Conservation (phyloP, 495 filamentous ascomycete species). For the Pseudotulostoma volvatum region DNA sequence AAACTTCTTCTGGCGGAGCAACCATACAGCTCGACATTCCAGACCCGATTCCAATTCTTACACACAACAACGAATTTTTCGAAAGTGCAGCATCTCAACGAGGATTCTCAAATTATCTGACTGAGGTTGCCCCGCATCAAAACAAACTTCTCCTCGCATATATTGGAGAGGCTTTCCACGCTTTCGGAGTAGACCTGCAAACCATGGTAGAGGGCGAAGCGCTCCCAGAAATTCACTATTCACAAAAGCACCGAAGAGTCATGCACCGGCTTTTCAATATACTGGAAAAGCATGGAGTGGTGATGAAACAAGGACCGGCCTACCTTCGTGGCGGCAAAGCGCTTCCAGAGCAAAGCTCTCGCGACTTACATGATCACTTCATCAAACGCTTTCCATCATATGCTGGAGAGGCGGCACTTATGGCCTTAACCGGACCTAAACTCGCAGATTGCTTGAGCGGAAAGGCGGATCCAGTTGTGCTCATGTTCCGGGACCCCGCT, state of each 20-base stretch:
- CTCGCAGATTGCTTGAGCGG: slow-evolving; percentile 28
- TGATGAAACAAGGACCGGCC: slow-evolving; percentile 19
- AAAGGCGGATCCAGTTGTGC: slow-evolving; percentile 26
- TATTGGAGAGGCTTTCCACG: slow-evolving; percentile 19
- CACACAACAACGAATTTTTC: too few species aligned
- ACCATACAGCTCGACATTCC: too few species aligned
- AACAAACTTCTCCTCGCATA: slow-evolving; percentile 19
- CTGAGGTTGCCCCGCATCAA: slow-evolving; percentile 14
- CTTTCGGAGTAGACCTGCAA: slow-evolving; percentile 15
- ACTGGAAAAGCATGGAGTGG: slow-evolving; percentile 15
- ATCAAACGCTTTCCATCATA: slow-evolving; percentile 22
- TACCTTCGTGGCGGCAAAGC: too few species aligned
- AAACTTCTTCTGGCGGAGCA: too few species aligned
- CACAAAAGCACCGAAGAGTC: slow-evolving; percentile 13
- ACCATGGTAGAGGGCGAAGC: too few species aligned
- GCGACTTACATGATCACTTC: too few species aligned
- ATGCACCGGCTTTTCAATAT: slow-evolving; percentile 14
- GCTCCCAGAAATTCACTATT: slow-evolving; percentile 18
- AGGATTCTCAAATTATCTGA: slow-evolving; percentile 13
- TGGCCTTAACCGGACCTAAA: slow-evolving; percentile 23
- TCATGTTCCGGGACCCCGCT: slow-evolving; percentile 28
- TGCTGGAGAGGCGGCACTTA: slow-evolving; percentile 22
- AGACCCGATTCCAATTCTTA: too few species aligned
- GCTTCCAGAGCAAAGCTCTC: too few species aligned
- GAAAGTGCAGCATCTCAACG: too few species aligned